Conservation (phyloP, 441 rosid species). For the Populus tomentosa region DNA sequence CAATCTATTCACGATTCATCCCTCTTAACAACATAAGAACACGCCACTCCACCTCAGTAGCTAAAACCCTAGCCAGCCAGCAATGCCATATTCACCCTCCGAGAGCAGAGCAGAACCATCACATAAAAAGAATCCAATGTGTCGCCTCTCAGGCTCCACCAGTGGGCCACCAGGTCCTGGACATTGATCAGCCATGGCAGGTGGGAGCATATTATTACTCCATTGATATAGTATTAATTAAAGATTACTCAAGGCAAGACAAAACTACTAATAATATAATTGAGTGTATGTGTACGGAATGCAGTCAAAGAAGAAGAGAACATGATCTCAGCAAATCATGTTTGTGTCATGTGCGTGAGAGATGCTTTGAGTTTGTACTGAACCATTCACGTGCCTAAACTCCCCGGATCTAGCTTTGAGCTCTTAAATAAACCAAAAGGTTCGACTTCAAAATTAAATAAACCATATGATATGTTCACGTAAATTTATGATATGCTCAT, state of each 20-base stretch:
- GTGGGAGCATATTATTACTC: neutral
- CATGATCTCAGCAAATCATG: neutral
- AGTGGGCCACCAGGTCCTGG: too few species aligned
- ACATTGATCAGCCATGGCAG: neutral
- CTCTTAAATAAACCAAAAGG: neutral
- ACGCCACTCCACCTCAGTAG: too few species aligned
- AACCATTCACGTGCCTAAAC: neutral
- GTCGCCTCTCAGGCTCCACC: neutral
- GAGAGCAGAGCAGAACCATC: neutral
- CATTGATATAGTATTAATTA: neutral
- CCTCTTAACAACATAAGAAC: too few species aligned
- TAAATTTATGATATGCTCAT: too few species aligned
- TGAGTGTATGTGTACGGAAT: neutral
- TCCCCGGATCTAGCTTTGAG: neutral
- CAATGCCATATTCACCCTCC: neutral
- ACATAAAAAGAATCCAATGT: conserved; percentile 10
- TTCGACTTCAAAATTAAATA: neutral
- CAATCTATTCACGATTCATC: neutral
- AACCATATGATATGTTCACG: too few species aligned
- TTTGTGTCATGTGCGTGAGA: neutral
- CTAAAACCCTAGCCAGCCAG: too few species aligned
- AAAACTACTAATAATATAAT: neutral
- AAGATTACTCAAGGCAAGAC: neutral
- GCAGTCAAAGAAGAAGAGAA: neutral
- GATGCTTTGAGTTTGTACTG: neutral